Evolutionary conservation across 495 filamentous ascomycete genomes (phyloP).

Genomic region (Aspergillus nidulans): DNA sequence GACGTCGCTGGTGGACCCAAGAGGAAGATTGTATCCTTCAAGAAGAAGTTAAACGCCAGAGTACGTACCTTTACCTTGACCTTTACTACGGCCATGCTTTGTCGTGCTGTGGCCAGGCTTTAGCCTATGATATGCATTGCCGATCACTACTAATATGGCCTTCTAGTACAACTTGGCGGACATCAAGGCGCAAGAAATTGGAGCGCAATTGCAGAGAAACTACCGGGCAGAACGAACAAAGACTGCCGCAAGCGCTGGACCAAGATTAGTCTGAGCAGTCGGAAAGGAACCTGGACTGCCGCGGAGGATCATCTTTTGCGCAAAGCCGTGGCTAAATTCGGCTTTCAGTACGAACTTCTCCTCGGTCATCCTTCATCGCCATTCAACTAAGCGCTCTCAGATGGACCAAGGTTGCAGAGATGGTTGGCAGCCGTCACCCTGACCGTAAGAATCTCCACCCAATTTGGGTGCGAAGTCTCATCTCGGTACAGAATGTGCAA

Average conservation of each 20-base stretch:
- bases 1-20: too few species aligned
- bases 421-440: constrained; percentile 22
- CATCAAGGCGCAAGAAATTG: constrained; percentile 2
- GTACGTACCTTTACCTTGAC: too few species aligned
- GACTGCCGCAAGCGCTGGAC: constrained; percentile 28
- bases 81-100: too few species aligned
- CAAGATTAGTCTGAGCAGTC: constrained; percentile 7
- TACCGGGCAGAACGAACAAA: constrained; percentile 23
- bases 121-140: too few species aligned
- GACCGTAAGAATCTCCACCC: constrained; percentile 13
- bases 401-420: constrained; percentile 22
- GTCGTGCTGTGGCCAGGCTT: too few species aligned
- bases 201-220: constrained; percentile 8
- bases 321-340: constrained; percentile 15
- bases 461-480: not conserved
- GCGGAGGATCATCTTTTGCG: constrained; percentile 21
- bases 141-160: too few species aligned
- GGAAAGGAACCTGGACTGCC: constrained; percentile 21
- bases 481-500: constrained; percentile 19
- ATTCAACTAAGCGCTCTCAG: not conserved
- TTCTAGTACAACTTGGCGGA: not conserved
- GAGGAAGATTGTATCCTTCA: too few species aligned
- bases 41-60: too few species aligned
- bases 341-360: constrained; percentile 6
- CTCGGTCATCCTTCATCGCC: not conserved